Evolutionary conservation across 352 stramenopile species (phyloP).

Genomic region (Paralagenidium karlingii): DNA sequence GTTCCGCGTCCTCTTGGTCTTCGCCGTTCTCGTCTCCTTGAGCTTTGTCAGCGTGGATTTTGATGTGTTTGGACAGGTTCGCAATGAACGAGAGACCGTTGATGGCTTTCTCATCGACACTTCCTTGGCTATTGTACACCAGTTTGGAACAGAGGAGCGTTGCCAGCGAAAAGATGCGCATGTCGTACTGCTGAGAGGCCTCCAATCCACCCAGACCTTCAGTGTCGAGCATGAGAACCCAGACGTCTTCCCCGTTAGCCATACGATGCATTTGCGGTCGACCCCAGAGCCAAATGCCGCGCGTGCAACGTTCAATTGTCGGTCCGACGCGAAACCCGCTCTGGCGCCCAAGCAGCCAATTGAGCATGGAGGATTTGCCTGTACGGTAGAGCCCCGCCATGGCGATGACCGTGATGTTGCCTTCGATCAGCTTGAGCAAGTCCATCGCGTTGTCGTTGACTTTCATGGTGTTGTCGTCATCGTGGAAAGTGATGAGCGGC

Average conservation of each 20-base stretch:
- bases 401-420: conserved; percentile 64
- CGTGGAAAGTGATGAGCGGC: conserved; percentile 76
- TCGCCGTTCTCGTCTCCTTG: conserved; percentile 7
- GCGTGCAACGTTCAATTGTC: conserved; percentile 74
- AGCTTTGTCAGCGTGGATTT: conserved; percentile 32
- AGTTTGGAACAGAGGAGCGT: conserved; percentile 78
- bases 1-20: conserved; percentile 38
- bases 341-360: conserved; percentile 63
- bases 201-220: conserved; percentile 80
- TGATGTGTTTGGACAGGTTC: conserved; percentile 80
- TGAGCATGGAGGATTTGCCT: conserved; percentile 81
- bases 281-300: conserved; percentile 81
- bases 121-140: conserved; percentile 82
- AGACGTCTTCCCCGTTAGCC: conserved; percentile 49
- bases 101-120: conserved; percentile 79
- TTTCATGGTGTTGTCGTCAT: conserved; percentile 65
- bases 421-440: conserved; percentile 52
- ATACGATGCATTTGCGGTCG: conserved; percentile 44
- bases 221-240: conserved; percentile 79
- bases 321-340: conserved; percentile 70
- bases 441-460: conserved; percentile 68
- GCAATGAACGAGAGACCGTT: conserved; percentile 75
- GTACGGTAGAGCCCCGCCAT: conserved; percentile 82
- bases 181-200: conserved; percentile 75
- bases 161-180: conserved; percentile 77